These are phyloP conservation scores for Thermothelomyces thermophilus DNA, from an alignment of 2,329 filamentous ascomycete species.

Conservation along the genomic window DNA sequence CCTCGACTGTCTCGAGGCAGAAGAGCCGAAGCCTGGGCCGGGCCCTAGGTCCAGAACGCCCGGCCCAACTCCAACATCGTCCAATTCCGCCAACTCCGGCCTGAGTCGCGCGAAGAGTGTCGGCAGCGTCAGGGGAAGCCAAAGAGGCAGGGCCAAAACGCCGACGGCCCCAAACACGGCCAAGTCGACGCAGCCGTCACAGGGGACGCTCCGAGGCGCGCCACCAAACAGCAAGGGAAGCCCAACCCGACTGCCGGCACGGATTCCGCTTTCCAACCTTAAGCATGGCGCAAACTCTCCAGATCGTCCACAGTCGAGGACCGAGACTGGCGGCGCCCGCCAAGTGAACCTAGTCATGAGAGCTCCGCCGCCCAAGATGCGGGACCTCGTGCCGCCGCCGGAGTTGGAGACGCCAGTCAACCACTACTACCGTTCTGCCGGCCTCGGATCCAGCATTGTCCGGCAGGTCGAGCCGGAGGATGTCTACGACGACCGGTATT, in stretches of 20 bases:
- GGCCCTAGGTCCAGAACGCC: slow-evolving; percentile 72
- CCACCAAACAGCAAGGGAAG: slow-evolving; percentile 39
- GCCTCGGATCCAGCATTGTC: slow-evolving; percentile 49
- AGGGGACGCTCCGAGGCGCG: slow-evolving; percentile 10
- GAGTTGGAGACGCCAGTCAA: slow-evolving; percentile 46
- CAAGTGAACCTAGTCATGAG: slow-evolving; percentile 50
- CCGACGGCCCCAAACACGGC: slow-evolving; percentile 39
- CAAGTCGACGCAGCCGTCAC: slow-evolving; percentile 27
- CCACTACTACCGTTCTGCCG: slow-evolving; percentile 45
- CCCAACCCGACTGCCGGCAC: slow-evolving; percentile 63
- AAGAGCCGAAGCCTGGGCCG: slow-evolving; percentile 50
- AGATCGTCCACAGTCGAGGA: slow-evolving; percentile 51
- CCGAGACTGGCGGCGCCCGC: slow-evolving; percentile 41
- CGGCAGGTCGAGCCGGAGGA: slow-evolving; percentile 68
- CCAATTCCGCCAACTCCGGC: slow-evolving; percentile 33
- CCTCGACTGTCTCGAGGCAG: slow-evolving; percentile 70
- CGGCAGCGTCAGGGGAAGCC: slow-evolving; percentile 30
- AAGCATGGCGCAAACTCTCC: slow-evolving; percentile 73
- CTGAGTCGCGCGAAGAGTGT: slow-evolving; percentile 35
- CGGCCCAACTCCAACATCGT: slow-evolving; percentile 46
- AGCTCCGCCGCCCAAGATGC: slow-evolving; percentile 86
- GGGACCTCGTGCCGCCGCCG: slow-evolving; percentile 57
- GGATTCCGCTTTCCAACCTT: slow-evolving; percentile 62
- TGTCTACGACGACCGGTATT: slow-evolving; percentile 64
- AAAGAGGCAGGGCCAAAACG: slow-evolving; percentile 46